Evolutionary conservation across 176 grass and related monocot genomes (phyloP).

Genomic region (Alopecurus myosuroides): DNA sequence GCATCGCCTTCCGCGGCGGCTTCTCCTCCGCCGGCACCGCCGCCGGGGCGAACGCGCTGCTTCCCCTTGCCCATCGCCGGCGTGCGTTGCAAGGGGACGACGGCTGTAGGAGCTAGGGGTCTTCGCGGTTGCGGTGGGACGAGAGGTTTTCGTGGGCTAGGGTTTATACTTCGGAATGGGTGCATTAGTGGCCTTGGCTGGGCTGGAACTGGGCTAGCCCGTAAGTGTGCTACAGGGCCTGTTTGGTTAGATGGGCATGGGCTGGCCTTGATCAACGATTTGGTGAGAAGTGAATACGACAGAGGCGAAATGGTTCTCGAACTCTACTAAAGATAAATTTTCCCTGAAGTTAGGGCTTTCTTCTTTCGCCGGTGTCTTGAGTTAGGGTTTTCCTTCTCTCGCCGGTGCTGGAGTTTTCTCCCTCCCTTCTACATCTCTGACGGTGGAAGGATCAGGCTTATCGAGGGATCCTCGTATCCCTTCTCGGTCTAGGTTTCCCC

Average conservation of each 20-base stretch:
- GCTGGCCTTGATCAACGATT: background rate
- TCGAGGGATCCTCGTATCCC: too few species aligned
- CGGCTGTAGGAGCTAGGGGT: background rate
- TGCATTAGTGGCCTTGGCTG: background rate
- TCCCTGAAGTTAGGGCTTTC: too few species aligned
- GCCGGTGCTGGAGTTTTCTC: too few species aligned
- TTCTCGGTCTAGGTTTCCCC: too few species aligned
- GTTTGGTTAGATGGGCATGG: background rate
- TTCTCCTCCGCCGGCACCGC: background rate
- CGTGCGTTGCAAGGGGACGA: background rate
- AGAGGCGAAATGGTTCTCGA: too few species aligned
- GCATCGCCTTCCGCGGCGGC: background rate
- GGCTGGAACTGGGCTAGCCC: background rate
- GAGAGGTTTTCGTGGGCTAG: constrained; percentile 25
- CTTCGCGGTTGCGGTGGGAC: background rate
- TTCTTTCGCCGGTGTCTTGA: too few species aligned
- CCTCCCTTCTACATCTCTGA: too few species aligned
- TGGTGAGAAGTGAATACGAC: too few species aligned
- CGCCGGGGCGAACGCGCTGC: constrained; percentile 28
- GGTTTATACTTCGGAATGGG: background rate
- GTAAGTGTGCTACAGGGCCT: background rate
- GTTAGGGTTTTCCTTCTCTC: too few species aligned
- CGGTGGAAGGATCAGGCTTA: too few species aligned
- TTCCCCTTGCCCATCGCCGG: constrained; percentile 78
- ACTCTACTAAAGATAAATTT: too few species aligned